Percentiles rank a stretch among this genome's conserved stretches.
Evolutionary conservation across 257 asterid genomes (phyloP).

Genomic region (Jasminum sambac): DNA sequence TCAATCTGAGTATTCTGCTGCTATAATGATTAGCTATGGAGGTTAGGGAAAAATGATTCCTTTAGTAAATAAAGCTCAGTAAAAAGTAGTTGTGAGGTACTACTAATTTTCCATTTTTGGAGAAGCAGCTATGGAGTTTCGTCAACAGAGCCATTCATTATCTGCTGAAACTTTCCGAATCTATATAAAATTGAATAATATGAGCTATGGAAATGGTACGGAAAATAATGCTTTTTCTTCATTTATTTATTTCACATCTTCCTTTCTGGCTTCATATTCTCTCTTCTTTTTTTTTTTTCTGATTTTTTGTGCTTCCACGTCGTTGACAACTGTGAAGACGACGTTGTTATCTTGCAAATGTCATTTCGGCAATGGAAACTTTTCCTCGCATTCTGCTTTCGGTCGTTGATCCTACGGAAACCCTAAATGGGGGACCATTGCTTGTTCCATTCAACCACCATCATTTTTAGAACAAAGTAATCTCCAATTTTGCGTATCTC

Average conservation of each 20-base stretch:
- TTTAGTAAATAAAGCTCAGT: neutral
- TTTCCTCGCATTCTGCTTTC: constrained; percentile 22
- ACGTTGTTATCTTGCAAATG: constrained; percentile 17
- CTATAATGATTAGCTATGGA: constrained; percentile 18
- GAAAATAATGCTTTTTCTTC: constrained; percentile 19
- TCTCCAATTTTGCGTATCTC: neutral
- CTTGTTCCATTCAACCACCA: constrained; percentile 31
- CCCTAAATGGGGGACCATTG: constrained; percentile 52
- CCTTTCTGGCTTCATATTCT: neutral
- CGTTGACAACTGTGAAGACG: constrained; percentile 11
- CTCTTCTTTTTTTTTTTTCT: too few relatives aligned
- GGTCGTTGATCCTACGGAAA: constrained; percentile 38
- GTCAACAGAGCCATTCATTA: neutral
- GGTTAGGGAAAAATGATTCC: neutral
- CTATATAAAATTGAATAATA: neutral
- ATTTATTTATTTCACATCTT: neutral
- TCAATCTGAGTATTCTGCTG: constrained; percentile 12
- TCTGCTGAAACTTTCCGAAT: constrained; percentile 19
- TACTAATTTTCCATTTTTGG: constrained; percentile 30
- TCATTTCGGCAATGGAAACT: constrained; percentile 20
- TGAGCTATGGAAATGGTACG: constrained; percentile 35
- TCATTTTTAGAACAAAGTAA: neutral
- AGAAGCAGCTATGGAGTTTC: constrained; percentile 13
- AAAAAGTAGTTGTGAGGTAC: neutral
- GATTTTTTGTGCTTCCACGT: constrained; percentile 16